Evolutionary conservation across 352 stramenopile species (phyloP).

Genomic region (Peronospora farinosa): DNA sequence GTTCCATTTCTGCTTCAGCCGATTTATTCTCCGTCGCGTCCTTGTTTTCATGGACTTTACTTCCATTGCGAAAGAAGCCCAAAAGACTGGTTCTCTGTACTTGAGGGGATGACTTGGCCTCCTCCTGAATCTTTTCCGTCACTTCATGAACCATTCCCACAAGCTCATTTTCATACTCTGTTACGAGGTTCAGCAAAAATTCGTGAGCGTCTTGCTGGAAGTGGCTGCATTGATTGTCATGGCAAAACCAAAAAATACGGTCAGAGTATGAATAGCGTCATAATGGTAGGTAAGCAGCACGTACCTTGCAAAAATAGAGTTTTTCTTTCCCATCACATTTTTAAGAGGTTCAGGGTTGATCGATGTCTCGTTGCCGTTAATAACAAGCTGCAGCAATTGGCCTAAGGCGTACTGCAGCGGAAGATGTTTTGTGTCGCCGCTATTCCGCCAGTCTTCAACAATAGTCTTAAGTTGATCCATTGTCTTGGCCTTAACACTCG

Average conservation of each 20-base stretch:
- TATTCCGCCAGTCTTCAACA: slow-evolving; percentile 44
- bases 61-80: slow-evolving; percentile 52
- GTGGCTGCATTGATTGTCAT: slow-evolving; percentile 33
- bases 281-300: slow-evolving; percentile 12
- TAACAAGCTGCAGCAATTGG: slow-evolving; percentile 54
- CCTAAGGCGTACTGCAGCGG: slow-evolving; percentile 49
- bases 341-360: slow-evolving; percentile 82
- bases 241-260: slow-evolving; percentile 5
- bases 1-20: slow-evolving; percentile 25
- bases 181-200: slow-evolving; percentile 79
- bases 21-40: slow-evolving; percentile 14
- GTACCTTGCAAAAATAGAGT: slow-evolving; percentile 78
- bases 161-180: slow-evolving; percentile 81
- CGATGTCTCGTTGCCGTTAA: slow-evolving; percentile 50
- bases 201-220: slow-evolving; percentile 85
- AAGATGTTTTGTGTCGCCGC: slow-evolving; percentile 45
- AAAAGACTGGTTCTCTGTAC: slow-evolving; percentile 39
- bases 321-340: slow-evolving; percentile 66
- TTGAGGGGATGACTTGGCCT: slow-evolving; percentile 22
- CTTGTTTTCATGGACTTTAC: slow-evolving; percentile 8
- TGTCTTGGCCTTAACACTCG: slow-evolving; percentile 25
- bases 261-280: slow-evolving; percentile 5
- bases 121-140: slow-evolving; percentile 30
- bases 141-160: slow-evolving; percentile 38
- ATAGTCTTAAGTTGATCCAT: slow-evolving; percentile 41